phyloP scores from a whole-genome alignment of 2,329 filamentous ascomycete species.

The Pseudocercospora musae region DNA sequence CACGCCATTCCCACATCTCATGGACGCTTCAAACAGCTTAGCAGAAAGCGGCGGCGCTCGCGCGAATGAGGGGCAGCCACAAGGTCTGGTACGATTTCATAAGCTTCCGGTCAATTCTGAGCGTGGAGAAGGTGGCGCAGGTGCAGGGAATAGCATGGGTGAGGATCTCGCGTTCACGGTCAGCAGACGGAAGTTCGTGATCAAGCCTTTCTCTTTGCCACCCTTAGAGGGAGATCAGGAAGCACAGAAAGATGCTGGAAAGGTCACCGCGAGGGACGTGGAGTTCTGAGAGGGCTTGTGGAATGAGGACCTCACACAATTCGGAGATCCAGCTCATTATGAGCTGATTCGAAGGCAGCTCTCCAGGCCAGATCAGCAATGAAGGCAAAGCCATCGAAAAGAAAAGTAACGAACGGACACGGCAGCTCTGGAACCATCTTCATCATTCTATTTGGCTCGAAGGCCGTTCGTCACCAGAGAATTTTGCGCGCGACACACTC shows the following conservation, averaged over 20 bases:
- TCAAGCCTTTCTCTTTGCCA: conserved; percentile 85
- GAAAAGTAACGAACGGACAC: too few species aligned
- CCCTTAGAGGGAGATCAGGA: conserved; percentile 74
- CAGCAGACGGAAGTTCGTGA: conserved; percentile 76
- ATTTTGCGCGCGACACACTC: too few species aligned
- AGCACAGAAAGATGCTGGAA: conserved; percentile 51
- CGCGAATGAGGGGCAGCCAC: conserved; percentile 68
- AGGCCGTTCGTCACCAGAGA: too few species aligned
- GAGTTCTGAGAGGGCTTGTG: conserved; percentile 59
- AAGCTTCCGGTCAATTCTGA: conserved; percentile 82
- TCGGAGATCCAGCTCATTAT: too few species aligned
- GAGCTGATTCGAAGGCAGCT: too few species aligned
- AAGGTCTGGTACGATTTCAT: conserved; percentile 82
- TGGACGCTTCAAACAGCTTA: conserved; percentile 47
- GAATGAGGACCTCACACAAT: background rate
- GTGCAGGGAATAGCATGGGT: conserved; percentile 60
- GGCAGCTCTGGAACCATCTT: too few species aligned
- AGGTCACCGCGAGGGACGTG: conserved; percentile 63
- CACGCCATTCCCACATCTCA: conserved; percentile 65
- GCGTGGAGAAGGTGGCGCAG: conserved; percentile 74
- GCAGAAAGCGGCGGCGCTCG: conserved; percentile 50
- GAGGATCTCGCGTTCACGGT: conserved; percentile 90
- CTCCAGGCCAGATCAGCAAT: too few species aligned
- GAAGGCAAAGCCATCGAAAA: background rate
- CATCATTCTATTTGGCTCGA: too few species aligned